Evolutionary conservation across 495 filamentous ascomycete species (phyloP).

Genomic region (Delitschia confertaspora): DNA sequence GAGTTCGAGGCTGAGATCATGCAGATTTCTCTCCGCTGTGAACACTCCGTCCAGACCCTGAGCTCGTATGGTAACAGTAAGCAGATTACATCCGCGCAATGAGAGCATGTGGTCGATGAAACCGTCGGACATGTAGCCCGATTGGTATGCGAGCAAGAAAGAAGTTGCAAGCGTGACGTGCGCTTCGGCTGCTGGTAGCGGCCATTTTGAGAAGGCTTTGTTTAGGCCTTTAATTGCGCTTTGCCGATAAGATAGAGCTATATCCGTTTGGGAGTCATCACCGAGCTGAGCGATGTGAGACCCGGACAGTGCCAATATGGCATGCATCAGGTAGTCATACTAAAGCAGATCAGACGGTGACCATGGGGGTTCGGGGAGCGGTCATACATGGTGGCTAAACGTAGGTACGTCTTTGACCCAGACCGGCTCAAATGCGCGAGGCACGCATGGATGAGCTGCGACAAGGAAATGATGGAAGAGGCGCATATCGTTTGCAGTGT

Average conservation of each 20-base stretch:
- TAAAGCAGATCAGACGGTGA: slow-evolving; percentile 6
- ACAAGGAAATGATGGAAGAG: slow-evolving; percentile 21
- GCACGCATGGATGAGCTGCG: slow-evolving; percentile 15
- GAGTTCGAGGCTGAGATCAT: neutral
- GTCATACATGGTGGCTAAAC: slow-evolving; percentile 10
- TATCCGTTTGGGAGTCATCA: slow-evolving; percentile 16
- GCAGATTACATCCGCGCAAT: slow-evolving; percentile 10
- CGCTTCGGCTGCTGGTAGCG: slow-evolving; percentile 9
- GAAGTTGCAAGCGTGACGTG: slow-evolving; percentile 20
- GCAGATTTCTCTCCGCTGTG: slow-evolving; percentile 4
- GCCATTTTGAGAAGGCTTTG: slow-evolving; percentile 27
- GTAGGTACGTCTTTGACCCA: slow-evolving; percentile 10
- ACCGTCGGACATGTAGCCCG: slow-evolving; percentile 11
- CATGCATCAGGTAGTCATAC: slow-evolving; percentile 43
- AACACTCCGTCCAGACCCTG: slow-evolving; percentile 8
- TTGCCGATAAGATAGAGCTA: slow-evolving; percentile 46
- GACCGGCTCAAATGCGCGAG: neutral
- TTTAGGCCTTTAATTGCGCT: slow-evolving; percentile 50
- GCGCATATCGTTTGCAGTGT: slow-evolving; percentile 11
- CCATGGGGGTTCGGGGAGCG: neutral
- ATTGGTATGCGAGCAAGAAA: slow-evolving; percentile 16
- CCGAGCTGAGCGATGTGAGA: slow-evolving; percentile 36
- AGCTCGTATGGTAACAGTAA: slow-evolving; percentile 3
- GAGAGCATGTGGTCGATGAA: slow-evolving; percentile 12
- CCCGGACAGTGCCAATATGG: slow-evolving; percentile 50